Evolutionary conservation across 441 rosid genomes (phyloP).

Genomic region (Syzygium malaccense): DNA sequence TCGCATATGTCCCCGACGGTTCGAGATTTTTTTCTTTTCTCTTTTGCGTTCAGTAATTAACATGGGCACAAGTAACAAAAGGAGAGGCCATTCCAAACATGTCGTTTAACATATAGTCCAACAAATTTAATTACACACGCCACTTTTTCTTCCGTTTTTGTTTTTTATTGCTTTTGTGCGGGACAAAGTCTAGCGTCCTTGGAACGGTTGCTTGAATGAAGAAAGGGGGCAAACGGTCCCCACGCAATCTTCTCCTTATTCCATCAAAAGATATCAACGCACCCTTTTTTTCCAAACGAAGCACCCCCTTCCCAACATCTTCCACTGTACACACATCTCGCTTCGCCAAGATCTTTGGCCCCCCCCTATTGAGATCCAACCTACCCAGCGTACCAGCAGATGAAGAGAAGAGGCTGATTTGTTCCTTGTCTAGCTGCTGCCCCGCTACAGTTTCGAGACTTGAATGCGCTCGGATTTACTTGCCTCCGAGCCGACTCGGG

Average conservation of each 20-base stretch:
- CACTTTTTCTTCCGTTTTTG: rapidly evolving
- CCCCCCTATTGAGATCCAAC: neutral
- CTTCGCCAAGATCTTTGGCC: neutral
- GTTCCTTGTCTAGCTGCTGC: too few species aligned
- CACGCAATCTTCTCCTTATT: constrained; percentile 26
- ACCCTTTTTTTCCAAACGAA: neutral
- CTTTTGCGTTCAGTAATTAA: too few species aligned
- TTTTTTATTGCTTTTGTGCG: neutral
- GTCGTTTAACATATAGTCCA: neutral
- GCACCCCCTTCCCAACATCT: neutral
- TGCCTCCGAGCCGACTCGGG: rapidly evolving
- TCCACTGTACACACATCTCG: neutral
- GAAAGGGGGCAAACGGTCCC: constrained; percentile 18
- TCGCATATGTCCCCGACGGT: too few species aligned
- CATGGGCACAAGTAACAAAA: neutral
- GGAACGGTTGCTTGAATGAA: neutral
- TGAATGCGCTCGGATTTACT: neutral
- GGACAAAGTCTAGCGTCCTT: neutral
- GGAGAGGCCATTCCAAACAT: neutral
- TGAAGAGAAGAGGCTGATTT: neutral
- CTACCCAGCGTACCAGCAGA: neutral
- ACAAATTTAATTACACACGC: neutral
- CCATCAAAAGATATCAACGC: constrained; percentile 24
- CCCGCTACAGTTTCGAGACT: too few species aligned
- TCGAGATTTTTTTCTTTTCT: neutral